Evolutionary conservation across 345 rosid genomes (phyloP), one percentile per base, ranked within the genome.

Genomic region (Eucalyptus paniculata): DNA sequence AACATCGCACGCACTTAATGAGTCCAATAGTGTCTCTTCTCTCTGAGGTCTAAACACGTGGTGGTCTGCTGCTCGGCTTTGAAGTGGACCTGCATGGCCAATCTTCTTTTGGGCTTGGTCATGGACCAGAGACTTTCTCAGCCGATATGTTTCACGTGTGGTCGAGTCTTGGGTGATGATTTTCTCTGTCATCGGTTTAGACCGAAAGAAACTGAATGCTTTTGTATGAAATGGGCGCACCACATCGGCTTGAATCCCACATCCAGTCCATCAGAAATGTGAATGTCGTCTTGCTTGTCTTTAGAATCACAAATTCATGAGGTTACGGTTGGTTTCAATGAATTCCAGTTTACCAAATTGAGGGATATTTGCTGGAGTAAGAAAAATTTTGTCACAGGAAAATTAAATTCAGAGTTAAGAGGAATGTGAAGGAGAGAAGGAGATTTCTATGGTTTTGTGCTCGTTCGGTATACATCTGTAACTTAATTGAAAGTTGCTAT

Each of bases 1-100:
- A 94, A 90, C 93, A 90, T 28, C 32, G 42, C 6, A 69, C 42
- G 24, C 81, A 32, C 81, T 69, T 18, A 69, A 3, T 65, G 86
- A 62, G 58, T 49, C 89, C 72, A 26, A 12, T 56, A 77, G 47
- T 18, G 32, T 53, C 19, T 40, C 85, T 86, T 30, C 42, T 12
- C 89, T 67, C 86, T 60, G 60, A 58, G 65, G 18, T 32, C 23
- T 9, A 4, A 69, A 69, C 80, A 34, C 81, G 81, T 34, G 44
- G 42, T 69, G 44, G 7, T 9, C 81, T 69, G 14, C 44, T 8
- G 44, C 44, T 9, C 81, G 77, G 44, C 44, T 42, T 42, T 42
- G 44, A 42, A 42, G 44, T 67, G 77, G 40, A n/a, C 77, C 44
- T 69, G 12, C 81, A n/a, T n/a, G 49, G 4, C 47, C 47, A 45